These are phyloP conservation scores for Alternaria longipes DNA, from an alignment of 2,329 filamentous ascomycete genomes.

Conservation along the genomic window DNA sequence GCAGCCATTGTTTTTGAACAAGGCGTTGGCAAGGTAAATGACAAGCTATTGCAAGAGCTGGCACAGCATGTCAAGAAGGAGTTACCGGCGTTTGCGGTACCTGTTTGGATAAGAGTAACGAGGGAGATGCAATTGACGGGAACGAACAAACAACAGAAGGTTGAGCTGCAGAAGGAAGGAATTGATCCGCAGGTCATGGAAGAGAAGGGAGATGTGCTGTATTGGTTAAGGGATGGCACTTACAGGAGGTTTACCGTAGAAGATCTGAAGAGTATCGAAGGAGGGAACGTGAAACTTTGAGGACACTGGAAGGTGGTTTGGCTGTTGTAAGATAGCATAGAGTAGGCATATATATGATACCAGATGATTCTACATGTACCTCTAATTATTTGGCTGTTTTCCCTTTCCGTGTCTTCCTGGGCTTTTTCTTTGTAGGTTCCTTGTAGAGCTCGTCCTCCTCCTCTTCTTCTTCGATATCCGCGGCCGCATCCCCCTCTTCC, in stretches of 20 bases:
- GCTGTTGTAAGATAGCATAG: neutral
- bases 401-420: slow-evolving; percentile 26
- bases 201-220: slow-evolving; percentile 49
- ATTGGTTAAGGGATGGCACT: slow-evolving; percentile 50
- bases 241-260: slow-evolving; percentile 40
- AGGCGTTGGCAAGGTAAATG: slow-evolving; percentile 2
- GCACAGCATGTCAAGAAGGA: slow-evolving; percentile 50
- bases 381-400: slow-evolving; percentile 11
- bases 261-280: slow-evolving; percentile 39
- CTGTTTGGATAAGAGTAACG: slow-evolving; percentile 55
- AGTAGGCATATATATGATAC: slow-evolving; percentile 7
- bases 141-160: slow-evolving; percentile 59
- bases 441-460: slow-evolving; percentile 36
- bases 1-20: slow-evolving; percentile 52
- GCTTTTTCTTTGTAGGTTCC: slow-evolving; percentile 44
- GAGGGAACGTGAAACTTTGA: slow-evolving; percentile 43
- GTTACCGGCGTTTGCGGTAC: slow-evolving; percentile 56
- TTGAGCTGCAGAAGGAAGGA: slow-evolving; percentile 52
- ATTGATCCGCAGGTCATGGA: slow-evolving; percentile 53
- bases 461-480: slow-evolving; percentile 25
- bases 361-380: neutral
- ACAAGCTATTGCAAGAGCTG: slow-evolving; percentile 29
- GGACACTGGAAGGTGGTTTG: neutral
- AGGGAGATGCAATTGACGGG: slow-evolving; percentile 55
- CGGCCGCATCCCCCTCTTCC: slow-evolving; percentile 22